These are phyloP conservation scores for Anthoceros angustus DNA, from an alignment of 225 moss, liverwort and hornwort genomes.

Conservation along the genomic window DNA sequence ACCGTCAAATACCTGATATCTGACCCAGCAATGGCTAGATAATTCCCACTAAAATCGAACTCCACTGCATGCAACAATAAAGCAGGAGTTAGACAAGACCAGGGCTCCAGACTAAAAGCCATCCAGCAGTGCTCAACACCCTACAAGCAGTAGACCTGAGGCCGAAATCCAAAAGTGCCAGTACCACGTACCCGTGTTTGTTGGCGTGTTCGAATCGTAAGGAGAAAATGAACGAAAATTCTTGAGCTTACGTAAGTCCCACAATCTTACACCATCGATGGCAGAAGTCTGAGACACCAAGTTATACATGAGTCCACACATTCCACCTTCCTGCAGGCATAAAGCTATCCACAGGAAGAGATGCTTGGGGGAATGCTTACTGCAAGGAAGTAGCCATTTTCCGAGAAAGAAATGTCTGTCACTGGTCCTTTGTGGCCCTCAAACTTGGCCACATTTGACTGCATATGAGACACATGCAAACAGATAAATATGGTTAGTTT, in stretches of 20 bases:
- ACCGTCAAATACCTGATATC: conserved; percentile 50
- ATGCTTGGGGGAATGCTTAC: conserved; percentile 26
- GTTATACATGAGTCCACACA: not conserved
- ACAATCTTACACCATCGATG: conserved; percentile 87
- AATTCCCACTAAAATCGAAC: conserved; percentile 97
- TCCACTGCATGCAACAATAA: conserved; percentile 50
- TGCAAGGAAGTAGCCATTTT: conserved; percentile 97
- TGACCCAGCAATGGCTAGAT: conserved; percentile 87
- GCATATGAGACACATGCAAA: conserved; percentile 5
- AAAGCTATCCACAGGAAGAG: too few relatives aligned
- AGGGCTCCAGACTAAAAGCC: not conserved
- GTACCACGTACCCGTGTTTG: conserved; percentile 55
- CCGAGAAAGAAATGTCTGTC: conserved; percentile 89
- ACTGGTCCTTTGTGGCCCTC: conserved; percentile 92
- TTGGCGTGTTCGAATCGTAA: conserved; percentile 64
- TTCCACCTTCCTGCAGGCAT: not conserved
- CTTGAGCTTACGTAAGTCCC: conserved; percentile 95
- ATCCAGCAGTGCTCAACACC: not conserved
- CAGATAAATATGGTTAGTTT: not conserved
- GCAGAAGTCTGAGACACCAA: conserved; percentile 51
- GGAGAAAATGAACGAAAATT: conserved; percentile 92
- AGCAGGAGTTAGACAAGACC: not conserved
- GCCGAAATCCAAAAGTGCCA: not conserved
- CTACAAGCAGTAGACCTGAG: not conserved
- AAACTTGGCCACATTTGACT: conserved; percentile 96